Base-by-base conservation (phyloP, 495 filamentous ascomycete genomes). In the Ascodesmis nigricans region DNA sequence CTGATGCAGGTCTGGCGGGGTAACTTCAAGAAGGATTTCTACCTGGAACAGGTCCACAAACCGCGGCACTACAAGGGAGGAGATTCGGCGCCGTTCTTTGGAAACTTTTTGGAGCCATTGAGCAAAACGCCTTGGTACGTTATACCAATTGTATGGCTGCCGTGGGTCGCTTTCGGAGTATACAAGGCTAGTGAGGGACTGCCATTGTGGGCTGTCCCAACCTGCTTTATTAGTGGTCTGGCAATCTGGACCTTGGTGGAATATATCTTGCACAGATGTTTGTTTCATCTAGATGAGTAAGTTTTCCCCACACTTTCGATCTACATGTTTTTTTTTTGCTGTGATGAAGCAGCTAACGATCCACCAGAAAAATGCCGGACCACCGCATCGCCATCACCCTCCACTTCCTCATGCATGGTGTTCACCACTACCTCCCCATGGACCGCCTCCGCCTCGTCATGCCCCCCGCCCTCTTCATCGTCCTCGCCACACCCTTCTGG, bases 361-460 rank as follows among this genome's bases (percentile, higher is more conserved):
- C 14, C 23, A 18, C 15, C 21, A 52, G 49, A 11, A 42, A 39
- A 47, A 52, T 99, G 24, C 90, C 90, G 0, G 79, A 99, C 50
- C 90, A 93, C 53, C 65, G 79, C 22, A 75, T 84, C n/a, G 73
- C 69, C 36, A 61, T 95, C 40, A 92, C 81, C 2, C 45, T 73
- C 2, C 90, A 99, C 49, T 99, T 99, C 60, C 56, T 91, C 19
- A 75, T 99, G 23, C 90, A 99, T 47, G 90, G 90, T 27, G 77
- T 99, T 44, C 90, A 99, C 49, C 90, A 99, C 56, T 99, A 92
- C 49, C 65, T 99, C 27, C 90, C 90, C 6, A 95, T 99, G 90
- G 90, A 99, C 62, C 81, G 74, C 39, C 77, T 90, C 39, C 71
- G 90, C 25, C 73, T 99, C 13, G 90, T 99, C 40, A 95, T 99